These are phyloP conservation scores for Solanum dulcamara DNA, from an alignment of 257 asterid species.

Conservation along the genomic window DNA sequence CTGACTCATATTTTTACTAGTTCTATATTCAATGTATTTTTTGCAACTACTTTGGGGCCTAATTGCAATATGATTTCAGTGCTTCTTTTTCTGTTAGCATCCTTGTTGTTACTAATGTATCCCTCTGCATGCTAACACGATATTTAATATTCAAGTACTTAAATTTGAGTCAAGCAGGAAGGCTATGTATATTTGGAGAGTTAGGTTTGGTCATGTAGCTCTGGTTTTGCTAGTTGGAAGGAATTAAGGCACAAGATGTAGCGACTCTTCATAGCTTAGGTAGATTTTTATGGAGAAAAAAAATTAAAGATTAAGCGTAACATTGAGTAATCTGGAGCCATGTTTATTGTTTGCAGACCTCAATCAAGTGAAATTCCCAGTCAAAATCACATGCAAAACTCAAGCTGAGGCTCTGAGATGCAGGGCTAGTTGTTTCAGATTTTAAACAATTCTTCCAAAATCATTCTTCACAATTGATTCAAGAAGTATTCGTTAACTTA, in stretches of 20 bases:
- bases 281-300: not conserved
- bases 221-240: not conserved
- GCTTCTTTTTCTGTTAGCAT: not conserved
- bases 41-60: not conserved
- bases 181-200: not conserved
- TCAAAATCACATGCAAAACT: not conserved
- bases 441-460: not conserved
- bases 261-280: not conserved
- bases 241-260: not conserved
- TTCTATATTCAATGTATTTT: not conserved
- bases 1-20: not conserved
- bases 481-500: not conserved
- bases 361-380: not conserved
- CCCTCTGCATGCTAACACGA: not conserved
- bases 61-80: not conserved
- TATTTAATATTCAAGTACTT: not conserved
- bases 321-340: not conserved
- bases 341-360: not conserved
- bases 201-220: not conserved
- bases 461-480: not conserved
- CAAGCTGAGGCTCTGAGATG: not conserved
- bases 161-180: not conserved
- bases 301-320: not conserved
- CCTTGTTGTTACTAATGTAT: not conserved
- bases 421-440: not conserved